Percentiles rank a stretch among this genome's conserved stretches.
These are phyloP conservation scores for Scheffersomyces segobiensis DNA, from an alignment of 1,139 yeast species.

Conservation along the genomic window DNA sequence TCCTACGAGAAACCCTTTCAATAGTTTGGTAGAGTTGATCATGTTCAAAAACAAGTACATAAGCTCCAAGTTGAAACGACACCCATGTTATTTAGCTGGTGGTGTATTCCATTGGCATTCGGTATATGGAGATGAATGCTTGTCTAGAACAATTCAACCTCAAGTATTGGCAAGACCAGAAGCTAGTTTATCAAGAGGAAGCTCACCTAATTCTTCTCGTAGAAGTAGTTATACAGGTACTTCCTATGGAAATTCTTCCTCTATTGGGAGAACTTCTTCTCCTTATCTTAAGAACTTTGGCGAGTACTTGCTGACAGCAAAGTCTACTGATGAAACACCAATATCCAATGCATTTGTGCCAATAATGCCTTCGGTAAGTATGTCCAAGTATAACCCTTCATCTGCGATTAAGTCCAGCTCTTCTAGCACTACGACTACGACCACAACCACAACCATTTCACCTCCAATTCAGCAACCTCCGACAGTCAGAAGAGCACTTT, in stretches of 20 bases:
- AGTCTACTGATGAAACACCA: slow-evolving; percentile 21
- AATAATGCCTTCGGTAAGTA: slow-evolving; percentile 1
- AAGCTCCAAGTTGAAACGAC: slow-evolving; percentile 32
- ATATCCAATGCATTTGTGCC: slow-evolving; percentile 13
- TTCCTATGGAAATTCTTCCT: slow-evolving; percentile 3
- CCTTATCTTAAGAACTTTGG: slow-evolving; percentile 40
- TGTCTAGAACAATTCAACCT: slow-evolving; percentile 18
- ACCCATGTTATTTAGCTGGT: slow-evolving; percentile 42
- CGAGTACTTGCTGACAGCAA: slow-evolving; percentile 42
- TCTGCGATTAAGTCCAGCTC: background rate
- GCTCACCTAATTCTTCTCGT: slow-evolving; percentile 10
- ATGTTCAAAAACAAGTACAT: slow-evolving; percentile 37
- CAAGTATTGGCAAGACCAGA: slow-evolving; percentile 22
- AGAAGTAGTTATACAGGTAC: slow-evolving; percentile 7
- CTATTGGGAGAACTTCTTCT: slow-evolving; percentile 10
- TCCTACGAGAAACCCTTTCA: slow-evolving; percentile 44
- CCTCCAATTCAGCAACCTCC: background rate
- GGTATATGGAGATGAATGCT: slow-evolving; percentile 29
- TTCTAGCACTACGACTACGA: background rate
- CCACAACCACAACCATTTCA: background rate
- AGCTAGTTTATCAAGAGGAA: slow-evolving; percentile 22
- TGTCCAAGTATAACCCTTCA: background rate
- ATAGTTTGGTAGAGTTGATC: slow-evolving; percentile 55
- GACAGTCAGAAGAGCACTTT: background rate
- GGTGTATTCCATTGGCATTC: slow-evolving; percentile 43